Conservation (phyloP, 1,284 basidiomycete species). For the Tilletia setariae region DNA sequence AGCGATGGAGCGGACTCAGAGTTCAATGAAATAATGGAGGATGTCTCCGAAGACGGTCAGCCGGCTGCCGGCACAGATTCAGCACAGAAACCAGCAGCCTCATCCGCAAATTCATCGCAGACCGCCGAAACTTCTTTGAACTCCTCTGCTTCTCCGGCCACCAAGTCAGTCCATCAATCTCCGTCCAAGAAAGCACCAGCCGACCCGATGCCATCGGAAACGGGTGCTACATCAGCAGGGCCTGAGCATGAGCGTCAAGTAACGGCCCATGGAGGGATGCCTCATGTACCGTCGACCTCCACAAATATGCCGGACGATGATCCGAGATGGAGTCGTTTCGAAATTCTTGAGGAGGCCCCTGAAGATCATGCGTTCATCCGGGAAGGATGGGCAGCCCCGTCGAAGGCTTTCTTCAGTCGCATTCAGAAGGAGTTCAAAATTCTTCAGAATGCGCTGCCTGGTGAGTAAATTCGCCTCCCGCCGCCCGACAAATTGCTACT, state of each 20-base stretch:
- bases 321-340: conserved; percentile 31
- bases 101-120: neutral
- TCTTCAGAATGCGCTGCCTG: conserved; percentile 66
- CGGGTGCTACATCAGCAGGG: neutral
- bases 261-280: conserved; percentile 8
- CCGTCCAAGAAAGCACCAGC: too few species aligned
- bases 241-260: conserved; percentile 7
- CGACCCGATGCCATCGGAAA: neutral
- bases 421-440: conserved; percentile 79
- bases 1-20: conserved; percentile 15
- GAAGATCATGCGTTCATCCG: conserved; percentile 32
- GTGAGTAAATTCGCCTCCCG: neutral
- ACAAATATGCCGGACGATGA: conserved; percentile 18
- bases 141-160: neutral
- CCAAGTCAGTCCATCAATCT: neutral
- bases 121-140: neutral
- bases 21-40: conserved; percentile 12
- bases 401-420: conserved; percentile 70
- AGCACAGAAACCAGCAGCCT: neutral
- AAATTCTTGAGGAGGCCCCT: conserved; percentile 36
- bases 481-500: neutral
- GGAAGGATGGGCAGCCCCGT: conserved; percentile 37
- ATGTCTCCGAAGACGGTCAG: neutral
- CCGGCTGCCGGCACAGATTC: neutral
- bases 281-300: neutral